phyloP scores from a whole-genome alignment of 345 rosid species.

The Raphanus sativus region DNA sequence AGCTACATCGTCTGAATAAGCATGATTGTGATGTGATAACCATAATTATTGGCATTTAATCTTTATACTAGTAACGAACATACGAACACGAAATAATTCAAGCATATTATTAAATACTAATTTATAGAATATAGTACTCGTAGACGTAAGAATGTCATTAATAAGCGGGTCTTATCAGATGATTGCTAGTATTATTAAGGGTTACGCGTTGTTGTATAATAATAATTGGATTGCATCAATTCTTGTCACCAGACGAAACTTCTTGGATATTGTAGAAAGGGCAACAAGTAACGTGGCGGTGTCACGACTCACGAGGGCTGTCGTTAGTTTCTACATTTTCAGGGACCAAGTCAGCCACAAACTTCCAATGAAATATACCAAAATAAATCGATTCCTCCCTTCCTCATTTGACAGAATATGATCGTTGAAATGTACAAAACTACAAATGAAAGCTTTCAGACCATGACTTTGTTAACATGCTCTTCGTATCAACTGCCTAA shows the following conservation, averaged over 20 bases:
- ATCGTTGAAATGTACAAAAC: slow-evolving; percentile 37
- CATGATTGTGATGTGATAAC: slow-evolving; percentile 31
- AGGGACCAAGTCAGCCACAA: slow-evolving; percentile 19
- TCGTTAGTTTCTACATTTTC: background rate
- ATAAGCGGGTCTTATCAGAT: slow-evolving; percentile 16
- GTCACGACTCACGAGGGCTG: slow-evolving; percentile 33
- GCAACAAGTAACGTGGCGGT: slow-evolving; percentile 30
- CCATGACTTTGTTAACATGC: background rate
- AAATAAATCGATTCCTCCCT: background rate
- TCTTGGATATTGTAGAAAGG: slow-evolving; percentile 25
- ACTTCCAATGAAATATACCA: background rate
- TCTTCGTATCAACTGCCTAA: background rate
- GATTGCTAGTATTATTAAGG: slow-evolving; percentile 14
- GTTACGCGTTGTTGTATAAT: slow-evolving; percentile 1
- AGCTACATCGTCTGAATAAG: slow-evolving; percentile 13
- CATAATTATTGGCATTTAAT: slow-evolving; percentile 19
- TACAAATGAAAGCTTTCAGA: slow-evolving; percentile 24
- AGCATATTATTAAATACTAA: background rate
- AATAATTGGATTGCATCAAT: slow-evolving; percentile 19
- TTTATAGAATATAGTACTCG: background rate
- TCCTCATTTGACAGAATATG: slow-evolving; percentile 26
- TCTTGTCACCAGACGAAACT: slow-evolving; percentile 14
- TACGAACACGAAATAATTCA: slow-evolving; percentile 7
- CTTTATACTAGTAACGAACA: background rate
- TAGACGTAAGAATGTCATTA: slow-evolving; percentile 22